These are phyloP conservation scores for Coemansia sp. DNA, from an alignment of 192 early-diverging fungal genomes.

Conservation along the genomic window DNA sequence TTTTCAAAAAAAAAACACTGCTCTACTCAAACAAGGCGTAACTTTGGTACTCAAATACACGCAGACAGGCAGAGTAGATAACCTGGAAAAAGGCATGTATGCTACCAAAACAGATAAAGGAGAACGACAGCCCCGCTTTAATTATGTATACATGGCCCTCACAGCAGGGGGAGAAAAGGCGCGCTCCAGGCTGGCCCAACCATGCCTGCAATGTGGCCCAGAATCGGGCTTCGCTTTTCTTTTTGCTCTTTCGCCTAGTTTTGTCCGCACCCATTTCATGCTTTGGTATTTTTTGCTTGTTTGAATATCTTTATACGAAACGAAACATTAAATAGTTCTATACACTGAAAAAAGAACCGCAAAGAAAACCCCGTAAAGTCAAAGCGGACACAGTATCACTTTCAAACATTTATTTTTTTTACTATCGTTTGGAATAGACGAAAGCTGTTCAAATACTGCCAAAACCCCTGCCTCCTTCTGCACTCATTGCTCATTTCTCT, in stretches of 20 bases:
- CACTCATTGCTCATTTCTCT: not conserved
- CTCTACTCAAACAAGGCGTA: too few relatives aligned
- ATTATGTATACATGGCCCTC: not conserved
- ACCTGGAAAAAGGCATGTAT: too few relatives aligned
- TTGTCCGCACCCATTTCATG: not conserved
- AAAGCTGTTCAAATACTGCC: not conserved
- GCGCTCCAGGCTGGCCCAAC: not conserved
- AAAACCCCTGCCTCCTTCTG: not conserved
- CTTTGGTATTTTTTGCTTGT: not conserved
- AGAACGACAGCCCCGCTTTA: not conserved
- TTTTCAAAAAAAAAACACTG: too few relatives aligned
- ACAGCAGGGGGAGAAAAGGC: not conserved
- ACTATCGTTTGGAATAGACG: not conserved
- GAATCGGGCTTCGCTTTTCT: not conserved
- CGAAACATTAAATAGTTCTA: not conserved
- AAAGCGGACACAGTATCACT: not conserved
- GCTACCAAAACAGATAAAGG: too few relatives aligned
- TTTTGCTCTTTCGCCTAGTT: not conserved
- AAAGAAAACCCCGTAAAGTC: not conserved
- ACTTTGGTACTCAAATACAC: too few relatives aligned
- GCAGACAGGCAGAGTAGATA: too few relatives aligned
- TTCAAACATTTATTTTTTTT: not conserved
- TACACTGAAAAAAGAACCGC: not conserved
- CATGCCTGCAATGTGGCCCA: slow-evolving; percentile 4
- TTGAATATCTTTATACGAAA: not conserved